phyloP scores from a whole-genome alignment of 768 basidiomycete genomes.

The Hysterangium stoloniferum region DNA sequence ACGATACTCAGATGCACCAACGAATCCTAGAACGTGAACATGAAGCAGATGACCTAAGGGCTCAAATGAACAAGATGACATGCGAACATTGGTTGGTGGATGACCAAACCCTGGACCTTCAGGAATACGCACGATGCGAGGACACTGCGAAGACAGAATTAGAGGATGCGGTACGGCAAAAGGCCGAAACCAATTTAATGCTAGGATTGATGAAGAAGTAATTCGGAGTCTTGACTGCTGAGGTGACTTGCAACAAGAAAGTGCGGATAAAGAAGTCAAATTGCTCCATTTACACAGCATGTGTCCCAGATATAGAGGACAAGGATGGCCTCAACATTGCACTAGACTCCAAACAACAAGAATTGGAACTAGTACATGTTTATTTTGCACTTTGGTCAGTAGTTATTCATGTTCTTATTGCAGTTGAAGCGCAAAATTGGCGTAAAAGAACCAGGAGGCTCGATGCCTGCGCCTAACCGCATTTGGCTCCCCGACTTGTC shows the following conservation, averaged over 20 bases:
- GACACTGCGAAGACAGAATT: slow-evolving; percentile 38
- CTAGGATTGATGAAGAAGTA: slow-evolving; percentile 42
- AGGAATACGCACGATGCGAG: slow-evolving; percentile 40
- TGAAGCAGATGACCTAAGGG: slow-evolving; percentile 46
- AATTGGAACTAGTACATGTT: slow-evolving; percentile 71
- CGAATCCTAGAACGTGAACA: slow-evolving; percentile 41
- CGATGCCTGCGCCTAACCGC: slow-evolving; percentile 41
- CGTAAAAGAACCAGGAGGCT: slow-evolving; percentile 47
- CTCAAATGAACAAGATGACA: slow-evolving; percentile 45
- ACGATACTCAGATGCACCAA: slow-evolving; percentile 40
- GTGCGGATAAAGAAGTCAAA: slow-evolving; percentile 78
- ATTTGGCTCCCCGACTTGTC: slow-evolving; percentile 27
- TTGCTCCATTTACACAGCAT: slow-evolving; percentile 66
- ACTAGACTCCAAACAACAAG: slow-evolving; percentile 89
- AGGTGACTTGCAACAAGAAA: slow-evolving; percentile 70
- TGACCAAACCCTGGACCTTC: slow-evolving; percentile 31
- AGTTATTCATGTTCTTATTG: not conserved
- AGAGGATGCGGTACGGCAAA: slow-evolving; percentile 43
- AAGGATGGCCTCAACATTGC: slow-evolving; percentile 82
- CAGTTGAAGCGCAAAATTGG: slow-evolving; percentile 61
- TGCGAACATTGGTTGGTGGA: slow-evolving; percentile 47
- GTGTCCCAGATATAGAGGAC: slow-evolving; percentile 66
- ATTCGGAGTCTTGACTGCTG: slow-evolving; percentile 41
- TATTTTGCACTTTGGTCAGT: not conserved
- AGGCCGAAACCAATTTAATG: slow-evolving; percentile 49